Base-by-base conservation (phyloP, 2,329 filamentous ascomycete species). In the Ceratocystis cacaofunesta region DNA sequence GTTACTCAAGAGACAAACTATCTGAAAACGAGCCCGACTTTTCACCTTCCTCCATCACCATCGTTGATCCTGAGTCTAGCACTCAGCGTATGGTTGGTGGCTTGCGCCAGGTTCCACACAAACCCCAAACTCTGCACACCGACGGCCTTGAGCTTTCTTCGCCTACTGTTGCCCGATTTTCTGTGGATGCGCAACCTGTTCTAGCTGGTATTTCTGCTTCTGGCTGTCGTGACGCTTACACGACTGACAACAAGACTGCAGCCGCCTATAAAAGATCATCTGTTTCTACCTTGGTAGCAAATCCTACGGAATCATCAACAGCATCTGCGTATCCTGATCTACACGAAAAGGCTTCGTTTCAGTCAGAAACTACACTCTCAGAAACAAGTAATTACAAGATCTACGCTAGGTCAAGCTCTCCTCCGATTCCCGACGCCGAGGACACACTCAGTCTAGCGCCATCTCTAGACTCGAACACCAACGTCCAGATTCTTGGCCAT, bases 321-420 rank as follows among this genome's bases (percentile, higher is more conserved):
- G 22, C 17, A 17, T 19, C 63, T 41, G 66, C 52, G 28, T 65
- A 61, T 61, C 66, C 63, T 43, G 63, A 65, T 58, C 41, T 67
- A 17, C 60, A 67, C 52, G 66, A 63, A 30, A 67, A 67, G 60
- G 55, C 66, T 22, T 67, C 66, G 12, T 61, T 68, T 46, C 62
- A 68, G 48, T 68, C 66, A 10, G 74, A 72, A 57, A 79, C 80
- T 10, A 81, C 79, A 2, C 68, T 76, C 2, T 80, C 79, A 17
- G 79, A 82, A 50, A 76, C 74, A 17, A 77, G 79, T 57, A 84
- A 85, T 70, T 82, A 82, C 76, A 79, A 82, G 70, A 74, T 82
- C 22, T 79, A 82, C 69, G 77, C 74, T 10, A 64, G 66, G 46
- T 77, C 77, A 66, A 80, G 78, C 69, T 78, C 78, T 69, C 66